phyloP scores from a whole-genome alignment of 2,329 filamentous ascomycete genomes.

The Dactylonectria estremocensis region DNA sequence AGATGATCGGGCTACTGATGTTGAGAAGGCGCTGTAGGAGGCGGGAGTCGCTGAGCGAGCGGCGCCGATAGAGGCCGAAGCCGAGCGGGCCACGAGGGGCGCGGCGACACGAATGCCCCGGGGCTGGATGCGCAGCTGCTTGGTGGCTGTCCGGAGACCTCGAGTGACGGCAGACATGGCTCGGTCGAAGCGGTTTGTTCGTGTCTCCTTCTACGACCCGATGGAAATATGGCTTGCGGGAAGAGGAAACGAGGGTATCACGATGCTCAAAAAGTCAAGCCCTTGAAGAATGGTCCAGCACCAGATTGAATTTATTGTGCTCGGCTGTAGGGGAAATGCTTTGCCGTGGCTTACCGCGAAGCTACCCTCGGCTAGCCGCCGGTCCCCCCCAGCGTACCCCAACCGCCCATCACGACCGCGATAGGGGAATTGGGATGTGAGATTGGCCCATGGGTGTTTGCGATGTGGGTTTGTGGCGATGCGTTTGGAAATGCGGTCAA shows the following conservation, averaged over 20 bases:
- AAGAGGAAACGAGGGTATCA: neutral
- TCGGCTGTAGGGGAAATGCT: slow-evolving; percentile 43
- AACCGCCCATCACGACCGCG: slow-evolving; percentile 1
- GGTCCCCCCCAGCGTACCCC: slow-evolving; percentile 29
- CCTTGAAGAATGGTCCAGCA: neutral
- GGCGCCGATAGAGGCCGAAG: slow-evolving; percentile 51
- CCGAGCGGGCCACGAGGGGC: slow-evolving; percentile 54
- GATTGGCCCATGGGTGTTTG: slow-evolving; percentile 15
- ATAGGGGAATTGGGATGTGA: slow-evolving; percentile 3
- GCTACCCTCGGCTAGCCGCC: slow-evolving; percentile 48
- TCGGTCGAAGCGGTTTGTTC: slow-evolving; percentile 3
- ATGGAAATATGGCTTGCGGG: neutral
- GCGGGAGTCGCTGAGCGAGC: slow-evolving; percentile 54
- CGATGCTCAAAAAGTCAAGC: neutral
- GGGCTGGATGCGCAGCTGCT: slow-evolving; percentile 66
- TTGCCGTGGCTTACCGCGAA: slow-evolving; percentile 47
- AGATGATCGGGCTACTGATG: slow-evolving; percentile 63
- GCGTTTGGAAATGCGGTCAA: slow-evolving; percentile 2
- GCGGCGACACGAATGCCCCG: slow-evolving; percentile 54
- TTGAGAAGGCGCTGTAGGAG: slow-evolving; percentile 63
- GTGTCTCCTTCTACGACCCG: slow-evolving; percentile 2
- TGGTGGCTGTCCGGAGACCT: slow-evolving; percentile 68
- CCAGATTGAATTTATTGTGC: slow-evolving; percentile 44
- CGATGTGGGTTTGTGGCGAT: neutral
- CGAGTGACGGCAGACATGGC: slow-evolving; percentile 70